These are phyloP conservation scores for Meredithiella fracta DNA, from an alignment of 2,329 filamentous ascomycete genomes.

Conservation along the genomic window DNA sequence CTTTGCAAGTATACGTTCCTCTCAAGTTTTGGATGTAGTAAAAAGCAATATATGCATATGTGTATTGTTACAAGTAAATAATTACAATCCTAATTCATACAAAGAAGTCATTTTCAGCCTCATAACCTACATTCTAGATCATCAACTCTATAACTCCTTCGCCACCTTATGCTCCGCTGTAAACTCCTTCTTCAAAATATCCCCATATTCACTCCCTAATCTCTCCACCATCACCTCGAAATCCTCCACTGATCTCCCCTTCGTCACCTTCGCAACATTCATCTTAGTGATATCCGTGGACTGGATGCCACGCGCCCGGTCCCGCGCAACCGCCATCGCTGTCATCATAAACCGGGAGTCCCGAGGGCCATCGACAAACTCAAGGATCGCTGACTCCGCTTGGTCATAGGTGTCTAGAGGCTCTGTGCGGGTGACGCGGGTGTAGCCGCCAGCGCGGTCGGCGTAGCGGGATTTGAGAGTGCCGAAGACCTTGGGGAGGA, in stretches of 20 bases:
- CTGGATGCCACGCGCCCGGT: conserved; percentile 35
- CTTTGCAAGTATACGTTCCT: not conserved
- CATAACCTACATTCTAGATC: not conserved
- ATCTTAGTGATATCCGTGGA: conserved; percentile 55
- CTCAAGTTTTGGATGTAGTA: not conserved
- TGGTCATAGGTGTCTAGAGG: conserved; percentile 71
- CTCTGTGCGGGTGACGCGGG: conserved; percentile 81
- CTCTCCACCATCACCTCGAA: conserved; percentile 48
- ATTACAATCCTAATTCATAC: conserved; percentile 5
- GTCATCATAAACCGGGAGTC: conserved; percentile 94
- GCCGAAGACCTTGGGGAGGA: conserved; percentile 78
- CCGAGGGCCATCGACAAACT: conserved; percentile 84
- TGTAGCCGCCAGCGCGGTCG: conserved; percentile 75
- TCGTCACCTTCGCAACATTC: conserved; percentile 73
- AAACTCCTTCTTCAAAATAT: conserved; percentile 13
- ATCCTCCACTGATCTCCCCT: conserved; percentile 49
- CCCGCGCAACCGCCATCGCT: conserved; percentile 61
- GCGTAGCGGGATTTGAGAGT: conserved; percentile 65
- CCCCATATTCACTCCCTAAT: conserved; percentile 22
- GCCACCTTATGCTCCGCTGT: conserved; percentile 15
- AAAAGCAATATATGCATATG: not conserved
- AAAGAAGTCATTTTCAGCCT: not conserved
- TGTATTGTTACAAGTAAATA: conserved; percentile 6
- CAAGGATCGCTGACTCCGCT: conserved; percentile 75
- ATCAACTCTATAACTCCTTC: conserved; percentile 7